Base-by-base conservation (phyloP, 768 basidiomycete species). In the Naematelia aurantialba region DNA sequence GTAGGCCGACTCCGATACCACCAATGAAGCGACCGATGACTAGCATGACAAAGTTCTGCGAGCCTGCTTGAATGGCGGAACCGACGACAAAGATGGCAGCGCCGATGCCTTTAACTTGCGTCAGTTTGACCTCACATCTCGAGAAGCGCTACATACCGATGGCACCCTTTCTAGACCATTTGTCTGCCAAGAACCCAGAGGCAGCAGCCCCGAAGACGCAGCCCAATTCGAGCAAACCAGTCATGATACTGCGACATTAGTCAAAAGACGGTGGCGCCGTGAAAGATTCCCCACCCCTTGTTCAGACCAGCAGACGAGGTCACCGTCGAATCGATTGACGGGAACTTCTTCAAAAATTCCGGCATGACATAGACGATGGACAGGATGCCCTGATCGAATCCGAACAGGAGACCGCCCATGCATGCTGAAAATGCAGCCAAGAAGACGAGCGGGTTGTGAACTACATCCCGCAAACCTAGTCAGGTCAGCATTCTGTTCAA, bases 331-430 rank as follows among this genome's bases (percentile, higher is more conserved):
- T 61, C 60, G 27, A 50, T 51, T 42, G 50, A 31, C 21, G 60
- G 60, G 34, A 61, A 56, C 3, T 17, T 45, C 44, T 59, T 2
- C 27, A 59, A 19, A 48, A 63, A 29, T 49, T 59, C 58, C 52
- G 62, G 62, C 58, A 56, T 22, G 62, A 42, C 21, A 14, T 45
- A 26, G 19, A 49, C n/a, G 58, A 58, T 12, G 46, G 62, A 58
- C 22, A 63, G 42, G 52, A 63, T 46, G 30, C 60, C 60, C 45
- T 61, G 60, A 25, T 50, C 48, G 14, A 50, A 21, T n/a, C 48
- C 48, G 48, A 50, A 50, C 17, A 50, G 21, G 10, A 50, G 24
- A 14, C 48, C 48, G 14, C 48, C 48, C n/a, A n/a, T n/a, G n/a
- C n/a, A n/a, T n/a, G n/a, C n/a, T n/a, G n/a, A 21, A n/a, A 51